A percentile compares a stretch with the other conserved stretches of the same genome.
These are phyloP conservation scores for Tuber calosporum DNA, from an alignment of 495 filamentous ascomycete genomes.

Conservation along the genomic window DNA sequence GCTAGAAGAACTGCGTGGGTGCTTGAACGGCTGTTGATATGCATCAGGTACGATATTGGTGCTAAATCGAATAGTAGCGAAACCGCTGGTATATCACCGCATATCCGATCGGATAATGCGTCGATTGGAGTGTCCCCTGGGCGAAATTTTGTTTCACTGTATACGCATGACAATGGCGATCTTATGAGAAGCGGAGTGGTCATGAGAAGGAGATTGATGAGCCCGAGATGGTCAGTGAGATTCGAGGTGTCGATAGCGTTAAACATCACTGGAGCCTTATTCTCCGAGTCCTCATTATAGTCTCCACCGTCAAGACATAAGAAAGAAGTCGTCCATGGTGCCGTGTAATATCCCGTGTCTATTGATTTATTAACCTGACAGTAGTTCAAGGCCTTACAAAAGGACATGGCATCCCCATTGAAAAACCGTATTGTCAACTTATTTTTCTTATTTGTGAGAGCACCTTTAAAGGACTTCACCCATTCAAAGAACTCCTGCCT, in stretches of 20 bases:
- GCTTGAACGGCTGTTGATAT: constrained; percentile 42
- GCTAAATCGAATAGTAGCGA: constrained; percentile 48
- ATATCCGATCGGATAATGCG: constrained; percentile 43
- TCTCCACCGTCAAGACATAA: constrained; percentile 45
- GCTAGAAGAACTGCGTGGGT: constrained; percentile 29
- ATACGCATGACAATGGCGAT: constrained; percentile 45
- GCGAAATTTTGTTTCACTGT: constrained; percentile 45
- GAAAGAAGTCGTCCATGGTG: constrained; percentile 32
- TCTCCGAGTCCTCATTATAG: constrained; percentile 39
- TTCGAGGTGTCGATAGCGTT: constrained; percentile 57
- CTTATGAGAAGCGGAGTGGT: constrained; percentile 47
- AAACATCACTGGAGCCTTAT: constrained; percentile 46
- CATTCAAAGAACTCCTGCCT: constrained; percentile 42
- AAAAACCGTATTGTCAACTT: constrained; percentile 46
- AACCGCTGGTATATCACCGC: constrained; percentile 46
- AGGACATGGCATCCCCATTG: constrained; percentile 45
- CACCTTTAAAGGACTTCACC: constrained; percentile 38
- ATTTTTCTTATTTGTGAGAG: constrained; percentile 7
- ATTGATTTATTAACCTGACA: constrained; percentile 19
- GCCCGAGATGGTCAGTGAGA: constrained; percentile 48
- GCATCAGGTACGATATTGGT: constrained; percentile 50
- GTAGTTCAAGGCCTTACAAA: constrained; percentile 48
- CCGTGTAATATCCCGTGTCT: constrained; percentile 41
- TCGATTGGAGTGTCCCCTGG: constrained; percentile 17
- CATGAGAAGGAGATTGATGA: constrained; percentile 49